Conservation (phyloP, 2,329 filamentous ascomycete species). For the Alternaria sp. region DNA sequence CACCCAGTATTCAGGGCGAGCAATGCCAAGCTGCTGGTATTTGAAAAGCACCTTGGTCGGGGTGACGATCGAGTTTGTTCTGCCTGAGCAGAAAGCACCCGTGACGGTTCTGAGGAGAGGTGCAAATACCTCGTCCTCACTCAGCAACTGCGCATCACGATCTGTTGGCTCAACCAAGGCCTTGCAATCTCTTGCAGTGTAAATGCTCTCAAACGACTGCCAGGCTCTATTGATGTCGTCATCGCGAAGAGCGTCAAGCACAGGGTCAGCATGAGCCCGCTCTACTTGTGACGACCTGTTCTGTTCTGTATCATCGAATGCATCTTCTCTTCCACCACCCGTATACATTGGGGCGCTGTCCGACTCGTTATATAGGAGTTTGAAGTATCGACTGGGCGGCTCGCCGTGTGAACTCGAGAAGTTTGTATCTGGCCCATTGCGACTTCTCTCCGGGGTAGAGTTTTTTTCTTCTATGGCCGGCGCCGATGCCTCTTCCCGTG, state of each 20-base stretch:
- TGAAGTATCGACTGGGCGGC: constrained; percentile 29
- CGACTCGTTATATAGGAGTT: constrained; percentile 14
- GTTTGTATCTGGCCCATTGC: background rate
- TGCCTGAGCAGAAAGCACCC: constrained; percentile 29
- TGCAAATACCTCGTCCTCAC: constrained; percentile 33
- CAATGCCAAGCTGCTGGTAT: constrained; percentile 43
- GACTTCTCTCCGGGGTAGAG: constrained; percentile 2
- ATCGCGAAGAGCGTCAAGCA: background rate
- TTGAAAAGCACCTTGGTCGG: constrained; percentile 41
- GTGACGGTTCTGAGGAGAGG: constrained; percentile 29
- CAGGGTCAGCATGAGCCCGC: constrained; percentile 2
- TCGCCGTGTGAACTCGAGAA: background rate
- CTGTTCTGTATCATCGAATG: background rate
- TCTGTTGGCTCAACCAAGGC: constrained; percentile 36
- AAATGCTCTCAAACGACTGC: constrained; percentile 39
- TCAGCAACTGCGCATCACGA: constrained; percentile 31
- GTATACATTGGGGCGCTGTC: background rate
- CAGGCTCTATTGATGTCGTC: constrained; percentile 36
- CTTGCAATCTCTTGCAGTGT: constrained; percentile 40
- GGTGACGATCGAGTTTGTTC: constrained; percentile 15
- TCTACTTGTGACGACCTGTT: background rate
- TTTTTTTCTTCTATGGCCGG: constrained; percentile 12
- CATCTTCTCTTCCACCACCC: background rate
- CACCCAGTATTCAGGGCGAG: constrained; percentile 34
- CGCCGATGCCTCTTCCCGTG: constrained; percentile 17